Percentiles rank a stretch among this genome's conserved stretches.
phyloP scores from a whole-genome alignment of 257 asterid species.

The Rauvolfia tetraphylla region DNA sequence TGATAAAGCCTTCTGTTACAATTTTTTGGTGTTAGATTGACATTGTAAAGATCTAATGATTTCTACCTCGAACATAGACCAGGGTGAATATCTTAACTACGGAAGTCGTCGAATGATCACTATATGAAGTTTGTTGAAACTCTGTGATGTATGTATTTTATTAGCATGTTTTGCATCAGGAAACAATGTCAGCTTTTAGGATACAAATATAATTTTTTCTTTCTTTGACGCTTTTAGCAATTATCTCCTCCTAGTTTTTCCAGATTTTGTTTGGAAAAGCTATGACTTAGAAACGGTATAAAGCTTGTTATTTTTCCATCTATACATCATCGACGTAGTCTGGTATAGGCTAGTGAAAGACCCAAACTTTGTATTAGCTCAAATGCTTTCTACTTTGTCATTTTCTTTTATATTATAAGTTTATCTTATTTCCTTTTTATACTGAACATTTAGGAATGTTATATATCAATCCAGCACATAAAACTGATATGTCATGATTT shows the following conservation, averaged over 20 bases:
- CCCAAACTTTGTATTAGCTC: neutral
- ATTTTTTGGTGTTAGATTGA: neutral
- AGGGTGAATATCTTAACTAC: neutral
- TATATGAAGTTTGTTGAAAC: conserved; percentile 4
- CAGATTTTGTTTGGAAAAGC: neutral
- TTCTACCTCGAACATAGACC: neutral
- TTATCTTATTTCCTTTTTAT: conserved; percentile 11
- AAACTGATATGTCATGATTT: conserved; percentile 17
- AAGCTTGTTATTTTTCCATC: neutral
- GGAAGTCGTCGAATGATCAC: neutral
- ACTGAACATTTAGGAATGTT: neutral
- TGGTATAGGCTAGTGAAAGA: neutral
- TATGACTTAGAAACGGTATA: neutral
- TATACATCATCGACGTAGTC: neutral
- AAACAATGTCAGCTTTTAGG: neutral
- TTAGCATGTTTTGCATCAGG: neutral
- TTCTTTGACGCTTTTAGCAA: neutral
- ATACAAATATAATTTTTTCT: neutral
- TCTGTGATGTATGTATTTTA: neutral
- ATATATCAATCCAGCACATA: neutral
- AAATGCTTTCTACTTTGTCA: neutral
- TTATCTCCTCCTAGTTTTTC: neutral
- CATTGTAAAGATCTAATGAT: neutral
- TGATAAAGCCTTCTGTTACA: neutral
- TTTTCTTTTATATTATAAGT: neutral